These are phyloP conservation scores for Pilobolus umbonatus DNA, from an alignment of 192 early-diverging fungal genomes.

Conservation along the genomic window DNA sequence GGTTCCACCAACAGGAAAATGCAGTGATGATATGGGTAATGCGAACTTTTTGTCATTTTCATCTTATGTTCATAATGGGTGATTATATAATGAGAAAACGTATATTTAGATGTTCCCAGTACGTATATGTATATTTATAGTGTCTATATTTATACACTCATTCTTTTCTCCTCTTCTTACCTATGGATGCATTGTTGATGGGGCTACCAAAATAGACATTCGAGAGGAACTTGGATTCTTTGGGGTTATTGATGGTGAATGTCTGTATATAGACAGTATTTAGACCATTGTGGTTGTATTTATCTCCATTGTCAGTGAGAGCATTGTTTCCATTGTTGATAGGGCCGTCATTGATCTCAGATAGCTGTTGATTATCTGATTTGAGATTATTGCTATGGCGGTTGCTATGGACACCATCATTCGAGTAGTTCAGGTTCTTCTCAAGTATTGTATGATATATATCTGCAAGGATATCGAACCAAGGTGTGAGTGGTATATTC, in stretches of 20 bases:
- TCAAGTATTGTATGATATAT: background rate
- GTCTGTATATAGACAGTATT: constrained; percentile 1
- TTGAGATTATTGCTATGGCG: too few relatives aligned
- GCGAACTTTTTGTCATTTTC: too few relatives aligned
- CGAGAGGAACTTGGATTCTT: constrained; percentile 1
- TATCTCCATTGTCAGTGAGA: background rate
- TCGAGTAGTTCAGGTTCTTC: too few relatives aligned
- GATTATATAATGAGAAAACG: background rate
- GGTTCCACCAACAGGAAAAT: constrained; percentile 12
- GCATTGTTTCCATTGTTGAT: too few relatives aligned
- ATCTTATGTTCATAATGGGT: background rate
- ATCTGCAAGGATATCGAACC: background rate
- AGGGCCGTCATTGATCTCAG: too few relatives aligned
- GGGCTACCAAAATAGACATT: background rate
- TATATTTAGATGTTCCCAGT: background rate
- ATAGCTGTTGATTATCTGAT: too few relatives aligned
- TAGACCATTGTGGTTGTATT: too few relatives aligned
- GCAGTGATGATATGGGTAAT: background rate
- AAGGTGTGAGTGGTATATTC: constrained; percentile 2
- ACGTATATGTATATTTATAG: too few relatives aligned
- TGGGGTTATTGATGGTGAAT: background rate
- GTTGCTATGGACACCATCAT: too few relatives aligned
- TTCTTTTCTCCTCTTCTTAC: background rate
- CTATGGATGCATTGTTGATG: background rate
- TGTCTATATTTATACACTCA: background rate